These are phyloP conservation scores for Thielaviopsis ethacetica DNA, from an alignment of 2,329 filamentous ascomycete genomes.

Conservation along the genomic window DNA sequence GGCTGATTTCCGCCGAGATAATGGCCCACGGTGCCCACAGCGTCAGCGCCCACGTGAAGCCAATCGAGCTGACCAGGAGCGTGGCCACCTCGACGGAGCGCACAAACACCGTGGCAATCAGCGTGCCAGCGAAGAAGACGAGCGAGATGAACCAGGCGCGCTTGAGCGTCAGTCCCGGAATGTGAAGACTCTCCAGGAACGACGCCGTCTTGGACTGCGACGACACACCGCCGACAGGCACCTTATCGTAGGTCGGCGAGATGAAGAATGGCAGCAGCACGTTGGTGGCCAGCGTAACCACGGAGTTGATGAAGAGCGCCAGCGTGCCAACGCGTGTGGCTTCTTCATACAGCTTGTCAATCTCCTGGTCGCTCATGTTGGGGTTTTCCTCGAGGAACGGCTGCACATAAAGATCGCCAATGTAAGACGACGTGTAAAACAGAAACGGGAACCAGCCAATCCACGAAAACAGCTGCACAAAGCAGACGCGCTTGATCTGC, in stretches of 20 bases:
- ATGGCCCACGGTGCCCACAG: conserved; percentile 93
- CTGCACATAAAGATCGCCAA: conserved; percentile 83
- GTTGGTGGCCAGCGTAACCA: conserved; percentile 69
- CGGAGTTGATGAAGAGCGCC: conserved; percentile 73
- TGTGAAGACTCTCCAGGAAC: conserved; percentile 47
- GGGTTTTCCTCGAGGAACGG: conserved; percentile 64
- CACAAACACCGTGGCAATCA: conserved; percentile 72
- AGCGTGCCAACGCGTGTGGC: conserved; percentile 80
- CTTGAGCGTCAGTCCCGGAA: conserved; percentile 72
- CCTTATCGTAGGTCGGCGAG: conserved; percentile 53
- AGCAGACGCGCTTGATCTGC: conserved; percentile 68
- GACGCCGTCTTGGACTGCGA: conserved; percentile 17
- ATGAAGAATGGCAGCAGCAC: conserved; percentile 75
- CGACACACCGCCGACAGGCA: not conserved
- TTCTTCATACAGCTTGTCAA: conserved; percentile 66
- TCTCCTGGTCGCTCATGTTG: conserved; percentile 56
- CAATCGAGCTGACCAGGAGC: conserved; percentile 61
- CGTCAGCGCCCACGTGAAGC: conserved; percentile 82
- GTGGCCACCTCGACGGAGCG: conserved; percentile 55
- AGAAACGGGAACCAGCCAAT: conserved; percentile 91
- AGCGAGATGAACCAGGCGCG: conserved; percentile 77
- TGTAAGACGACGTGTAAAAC: conserved; percentile 89
- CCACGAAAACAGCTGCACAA: conserved; percentile 76
- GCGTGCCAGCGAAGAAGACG: conserved; percentile 65
- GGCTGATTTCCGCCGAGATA: conserved; percentile 82